Evolutionary conservation across 345 rosid species (phyloP).

Genomic region (Gossypioides kirkii): DNA sequence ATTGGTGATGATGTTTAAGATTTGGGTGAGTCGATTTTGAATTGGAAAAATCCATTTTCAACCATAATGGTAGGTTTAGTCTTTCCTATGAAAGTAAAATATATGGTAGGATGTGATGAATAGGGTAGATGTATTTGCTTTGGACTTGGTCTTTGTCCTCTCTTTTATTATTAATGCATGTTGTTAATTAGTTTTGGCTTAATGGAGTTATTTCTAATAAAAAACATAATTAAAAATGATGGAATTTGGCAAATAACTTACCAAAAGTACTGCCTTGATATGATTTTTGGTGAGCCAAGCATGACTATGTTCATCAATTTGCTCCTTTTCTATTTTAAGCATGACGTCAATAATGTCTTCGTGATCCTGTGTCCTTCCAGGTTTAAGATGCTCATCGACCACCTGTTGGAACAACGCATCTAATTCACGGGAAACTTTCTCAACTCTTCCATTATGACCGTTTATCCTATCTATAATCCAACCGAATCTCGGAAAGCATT

Average conservation of each 20-base stretch:
- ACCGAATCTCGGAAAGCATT: constrained; percentile 34
- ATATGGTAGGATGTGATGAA: too few relatives aligned
- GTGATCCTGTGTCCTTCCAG: constrained; percentile 11
- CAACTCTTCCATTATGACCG: constrained; percentile 27
- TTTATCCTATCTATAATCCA: constrained; percentile 32
- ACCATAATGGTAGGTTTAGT: too few relatives aligned
- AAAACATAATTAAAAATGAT: background rate
- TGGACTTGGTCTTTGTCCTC: too few relatives aligned
- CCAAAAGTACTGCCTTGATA: constrained; percentile 47
- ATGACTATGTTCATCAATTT: constrained; percentile 14
- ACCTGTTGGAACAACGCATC: constrained; percentile 34
- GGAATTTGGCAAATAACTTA: constrained; percentile 15
- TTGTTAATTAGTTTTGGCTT: too few relatives aligned
- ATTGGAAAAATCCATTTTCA: too few relatives aligned
- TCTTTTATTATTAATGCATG: too few relatives aligned
- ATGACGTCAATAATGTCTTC: constrained; percentile 48
- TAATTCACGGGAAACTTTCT: constrained; percentile 27
- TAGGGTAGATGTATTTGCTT: too few relatives aligned
- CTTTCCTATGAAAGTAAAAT: too few relatives aligned
- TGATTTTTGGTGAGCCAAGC: constrained; percentile 31
- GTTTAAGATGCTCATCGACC: constrained; percentile 36
- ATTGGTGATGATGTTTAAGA: too few relatives aligned
- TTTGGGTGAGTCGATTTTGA: too few relatives aligned
- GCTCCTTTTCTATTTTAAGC: constrained; percentile 28
- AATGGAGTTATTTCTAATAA: too few relatives aligned